Evolutionary conservation across 495 filamentous ascomycete species (phyloP), one percentile per base, ranked within the genome.

Genomic region (Recurvomyces mirabilis): DNA sequence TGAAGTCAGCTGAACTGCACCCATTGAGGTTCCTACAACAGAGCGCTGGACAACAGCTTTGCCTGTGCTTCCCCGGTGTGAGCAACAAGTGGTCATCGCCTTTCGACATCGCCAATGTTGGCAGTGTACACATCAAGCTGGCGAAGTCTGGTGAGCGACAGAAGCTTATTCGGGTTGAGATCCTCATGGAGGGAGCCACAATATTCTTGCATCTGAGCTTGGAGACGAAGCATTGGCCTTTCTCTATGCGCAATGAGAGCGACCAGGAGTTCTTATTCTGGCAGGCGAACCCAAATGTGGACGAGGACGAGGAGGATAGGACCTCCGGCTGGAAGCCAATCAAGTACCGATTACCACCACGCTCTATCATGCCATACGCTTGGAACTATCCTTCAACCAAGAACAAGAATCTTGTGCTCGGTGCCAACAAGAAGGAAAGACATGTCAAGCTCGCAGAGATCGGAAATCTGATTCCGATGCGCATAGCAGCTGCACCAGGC

Each of bases 371-470:
- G 91, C 89, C 93, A 4, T 98, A 98, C 59, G 89, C 91, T 22
- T 98, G 91, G 91, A 93, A 98, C 59, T 96, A 91, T 65, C 91
- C 91, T 1, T 87, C 91, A 4, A 85, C 87, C n/a, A 94, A 93
- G 64, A 81, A 81, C 63, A 94, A 91, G 60, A 88, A 94, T 58
- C 73, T 96, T 25, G 75, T 94, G 32, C 71, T 98, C 57, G 79
- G 65, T 30, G 80, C 81, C 18, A 77, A 81, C 54, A 78, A 77
- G 38, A 88, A 82, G 60, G 83, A 89, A 52, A 73, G 89, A 33
- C 84, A 91, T 58, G 81, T 98, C 54, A 93, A 86, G 59, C 77
- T 98, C 41, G 84, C 88, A 19, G 91, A 98, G 57, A 98, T 98
- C 55, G 91, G 91, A 30, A 95, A 94, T 47, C 64, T 91, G 58